A percentile compares a stretch with the other conserved stretches of the same genome.
phyloP scores from a whole-genome alignment of 108 stramenopile genomes.

The Phaeodactylum tricornutum region DNA sequence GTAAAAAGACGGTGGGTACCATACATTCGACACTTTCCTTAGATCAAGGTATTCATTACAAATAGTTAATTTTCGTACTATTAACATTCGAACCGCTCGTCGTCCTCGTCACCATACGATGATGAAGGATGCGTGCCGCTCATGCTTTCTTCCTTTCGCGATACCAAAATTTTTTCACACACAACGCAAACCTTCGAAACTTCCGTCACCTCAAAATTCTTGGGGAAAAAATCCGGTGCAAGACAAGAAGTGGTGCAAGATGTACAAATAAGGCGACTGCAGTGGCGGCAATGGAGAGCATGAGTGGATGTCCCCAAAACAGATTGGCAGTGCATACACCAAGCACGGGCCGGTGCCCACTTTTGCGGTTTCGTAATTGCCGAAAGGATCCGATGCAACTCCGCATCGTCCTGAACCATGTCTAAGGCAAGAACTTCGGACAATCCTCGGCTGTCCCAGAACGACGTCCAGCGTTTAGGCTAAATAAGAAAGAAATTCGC shows the following conservation, averaged over 20 bases:
- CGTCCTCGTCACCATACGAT: background rate
- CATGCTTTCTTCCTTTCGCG: slow-evolving; percentile 19
- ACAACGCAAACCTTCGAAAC: slow-evolving; percentile 32
- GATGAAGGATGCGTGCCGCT: background rate
- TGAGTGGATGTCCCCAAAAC: slow-evolving; percentile 36
- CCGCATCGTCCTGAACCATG: slow-evolving; percentile 56
- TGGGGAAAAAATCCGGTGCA: slow-evolving; percentile 36
- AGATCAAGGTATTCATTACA: no score
- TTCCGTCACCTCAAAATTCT: slow-evolving; percentile 26
- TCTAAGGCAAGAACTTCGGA: slow-evolving; percentile 61
- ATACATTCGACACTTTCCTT: no score
- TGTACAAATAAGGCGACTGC: slow-evolving; percentile 63
- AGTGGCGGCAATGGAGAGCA: slow-evolving; percentile 61
- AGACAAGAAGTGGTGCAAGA: slow-evolving; percentile 27
- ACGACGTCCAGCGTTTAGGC: slow-evolving; percentile 66
- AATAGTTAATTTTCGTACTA: background rate
- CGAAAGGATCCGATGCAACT: slow-evolving; percentile 45
- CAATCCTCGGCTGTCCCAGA: slow-evolving; percentile 63
- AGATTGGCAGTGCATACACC: slow-evolving; percentile 79
- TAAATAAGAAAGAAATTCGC: slow-evolving; percentile 4
- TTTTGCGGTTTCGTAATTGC: slow-evolving; percentile 47
- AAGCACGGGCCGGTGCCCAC: slow-evolving; percentile 41
- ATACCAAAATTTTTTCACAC: slow-evolving; percentile 38
- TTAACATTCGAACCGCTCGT: background rate
- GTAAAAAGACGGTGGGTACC: background rate